Base-by-base conservation (phyloP, 2,329 filamentous ascomycete genomes). In the Tolypocladium ophioglossoides region DNA sequence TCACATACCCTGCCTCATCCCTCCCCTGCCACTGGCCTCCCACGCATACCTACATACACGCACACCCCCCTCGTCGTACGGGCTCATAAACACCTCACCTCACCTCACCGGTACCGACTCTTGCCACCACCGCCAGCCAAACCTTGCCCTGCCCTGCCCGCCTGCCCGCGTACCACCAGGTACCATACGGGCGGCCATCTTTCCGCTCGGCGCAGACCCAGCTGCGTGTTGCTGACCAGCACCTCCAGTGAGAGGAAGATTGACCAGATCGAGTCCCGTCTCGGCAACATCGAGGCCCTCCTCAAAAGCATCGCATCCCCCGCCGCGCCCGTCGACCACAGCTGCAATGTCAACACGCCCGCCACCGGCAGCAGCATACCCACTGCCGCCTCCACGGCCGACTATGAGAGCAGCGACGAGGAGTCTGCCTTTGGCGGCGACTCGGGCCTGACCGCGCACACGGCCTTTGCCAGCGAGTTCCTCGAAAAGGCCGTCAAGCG, bases 391-490 rank as follows among this genome's bases (percentile, higher is more conserved):
- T 70, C 70, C 30, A 64, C 64, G 40, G 63, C 63, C 32, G 66
- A 67, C 47, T 68, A 66, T 55, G 72, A 74, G 41, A 72, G 67
- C 54, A 69, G 66, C 50, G 70, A 72, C 16, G 68, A 71, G 7
- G 71, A 74, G 53, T 70, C 70, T 16, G 68, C 68, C 16, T 72
- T 75, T 61, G 70, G 76, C 56, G 76, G 74, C n/a, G 72, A 76
- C 59, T 73, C 75, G 1, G 75, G 74, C 22, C 68, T 79, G 47
- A 68, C 74, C 4, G 74, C 74, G 5, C 77, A 79, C 54, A 75
- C 79, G 3, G 72, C 71, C n/a, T 79, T 80, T 59, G 78, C 77
- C 24, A 76, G 71, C 62, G 75, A 78, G 58, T 78, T 81, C 41
- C 72, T 80, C 24, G 77, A 82, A 59, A 70, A 75, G 55, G 74